phyloP scores from a whole-genome alignment of 2,329 filamentous ascomycete genomes.

The Ceratocystis huliohia region DNA sequence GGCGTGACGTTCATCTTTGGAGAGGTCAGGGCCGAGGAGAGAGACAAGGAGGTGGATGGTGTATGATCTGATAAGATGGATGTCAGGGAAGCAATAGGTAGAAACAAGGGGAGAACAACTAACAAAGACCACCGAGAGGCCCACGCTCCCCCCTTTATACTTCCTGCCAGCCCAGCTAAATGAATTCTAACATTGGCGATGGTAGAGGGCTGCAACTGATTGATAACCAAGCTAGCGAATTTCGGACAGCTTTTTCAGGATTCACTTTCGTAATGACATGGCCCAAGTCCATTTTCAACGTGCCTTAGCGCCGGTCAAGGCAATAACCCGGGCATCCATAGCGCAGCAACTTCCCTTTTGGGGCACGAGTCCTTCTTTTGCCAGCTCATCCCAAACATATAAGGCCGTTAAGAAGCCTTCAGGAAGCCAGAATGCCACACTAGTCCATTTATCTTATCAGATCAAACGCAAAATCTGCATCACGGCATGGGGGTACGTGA shows the following conservation, averaged over 20 bases:
- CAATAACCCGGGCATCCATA: not conserved
- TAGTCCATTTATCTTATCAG: conserved; percentile 8
- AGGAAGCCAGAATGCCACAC: conserved; percentile 1
- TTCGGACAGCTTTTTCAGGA: not conserved
- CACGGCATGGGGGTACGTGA: not conserved
- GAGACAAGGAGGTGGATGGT: not conserved
- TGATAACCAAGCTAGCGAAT: not conserved
- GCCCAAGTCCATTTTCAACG: not conserved
- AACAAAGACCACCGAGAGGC: not conserved
- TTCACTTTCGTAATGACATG: not conserved
- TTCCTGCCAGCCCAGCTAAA: not conserved
- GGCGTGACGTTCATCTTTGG: not conserved
- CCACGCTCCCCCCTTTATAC: not conserved
- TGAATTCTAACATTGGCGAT: not conserved
- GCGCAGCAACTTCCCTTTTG: conserved; percentile 8
- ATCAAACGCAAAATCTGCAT: conserved; percentile 2
- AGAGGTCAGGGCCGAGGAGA: not conserved
- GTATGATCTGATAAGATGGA: not conserved
- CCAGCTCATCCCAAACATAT: not conserved
- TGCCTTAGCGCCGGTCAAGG: conserved; percentile 5
- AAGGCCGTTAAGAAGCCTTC: not conserved
- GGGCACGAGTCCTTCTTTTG: not conserved
- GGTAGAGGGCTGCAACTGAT: not conserved
- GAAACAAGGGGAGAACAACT: not conserved
- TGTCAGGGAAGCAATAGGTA: not conserved